Evolutionary conservation across 2,329 filamentous ascomycete species (phyloP).

Genomic region (Tolypocladium tundrense): DNA sequence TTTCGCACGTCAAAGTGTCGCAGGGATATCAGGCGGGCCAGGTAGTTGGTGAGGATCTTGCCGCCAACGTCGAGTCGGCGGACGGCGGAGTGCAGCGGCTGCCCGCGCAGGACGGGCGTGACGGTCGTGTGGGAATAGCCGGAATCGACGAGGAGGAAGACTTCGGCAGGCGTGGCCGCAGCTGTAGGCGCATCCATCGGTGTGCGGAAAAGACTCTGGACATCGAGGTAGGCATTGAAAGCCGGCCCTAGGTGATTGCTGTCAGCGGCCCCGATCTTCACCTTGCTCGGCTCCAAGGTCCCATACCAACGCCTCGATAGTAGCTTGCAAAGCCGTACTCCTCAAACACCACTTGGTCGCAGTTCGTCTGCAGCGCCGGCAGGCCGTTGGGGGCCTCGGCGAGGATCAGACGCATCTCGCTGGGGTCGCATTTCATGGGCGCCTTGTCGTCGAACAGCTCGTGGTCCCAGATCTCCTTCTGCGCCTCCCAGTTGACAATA

Average conservation of each 20-base stretch:
- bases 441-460: constrained; percentile 67
- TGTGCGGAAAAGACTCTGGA: constrained; percentile 58
- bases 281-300: background rate
- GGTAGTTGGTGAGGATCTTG: constrained; percentile 85
- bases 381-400: constrained; percentile 80
- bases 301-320: constrained; percentile 59
- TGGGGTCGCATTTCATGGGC: constrained; percentile 60
- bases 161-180: constrained; percentile 53
- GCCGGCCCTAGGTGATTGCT: constrained; percentile 43
- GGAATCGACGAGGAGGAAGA: constrained; percentile 79
- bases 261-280: constrained; percentile 2
- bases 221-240: constrained; percentile 74
- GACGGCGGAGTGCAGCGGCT: constrained; percentile 69
- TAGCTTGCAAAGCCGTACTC: constrained; percentile 90
- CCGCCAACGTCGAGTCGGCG: constrained; percentile 84
- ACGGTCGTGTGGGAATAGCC: constrained; percentile 91
- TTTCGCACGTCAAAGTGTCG: constrained; percentile 94
- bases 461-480: constrained; percentile 92
- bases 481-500: constrained; percentile 90
- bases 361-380: constrained; percentile 72
- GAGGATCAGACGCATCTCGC: constrained; percentile 73
- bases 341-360: constrained; percentile 95
- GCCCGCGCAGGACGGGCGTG: constrained; percentile 73
- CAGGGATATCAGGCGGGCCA: constrained; percentile 80
- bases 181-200: constrained; percentile 34